Evolutionary conservation across 805 yeast species (phyloP).

Genomic region (Wickerhamia fluorescens): DNA sequence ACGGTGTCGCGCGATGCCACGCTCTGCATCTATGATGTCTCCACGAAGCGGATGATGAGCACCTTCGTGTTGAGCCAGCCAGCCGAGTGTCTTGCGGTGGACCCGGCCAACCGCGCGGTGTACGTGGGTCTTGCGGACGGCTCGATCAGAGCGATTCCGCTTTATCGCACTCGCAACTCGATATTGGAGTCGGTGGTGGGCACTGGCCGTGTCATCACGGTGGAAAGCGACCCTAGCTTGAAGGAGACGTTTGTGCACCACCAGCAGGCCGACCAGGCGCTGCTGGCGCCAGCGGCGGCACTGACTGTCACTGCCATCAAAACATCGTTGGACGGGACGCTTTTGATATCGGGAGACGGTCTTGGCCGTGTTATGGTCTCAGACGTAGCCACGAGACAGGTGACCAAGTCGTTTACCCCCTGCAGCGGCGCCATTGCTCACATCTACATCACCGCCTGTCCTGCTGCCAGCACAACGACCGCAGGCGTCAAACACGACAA

Average conservation of each 20-base stretch:
- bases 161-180: slow-evolving; percentile 34
- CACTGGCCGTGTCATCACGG: slow-evolving; percentile 41
- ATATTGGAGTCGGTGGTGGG: slow-evolving; percentile 60
- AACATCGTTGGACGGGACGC: slow-evolving; percentile 69
- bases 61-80: slow-evolving; percentile 65
- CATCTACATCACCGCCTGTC: slow-evolving; percentile 16
- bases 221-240: slow-evolving; percentile 45
- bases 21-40: slow-evolving; percentile 59
- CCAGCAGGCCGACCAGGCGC: slow-evolving; percentile 12
- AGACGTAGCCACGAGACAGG: slow-evolving; percentile 67
- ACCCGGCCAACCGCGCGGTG: slow-evolving; percentile 71
- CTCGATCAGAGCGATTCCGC: slow-evolving; percentile 45
- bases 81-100: slow-evolving; percentile 53
- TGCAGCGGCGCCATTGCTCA: slow-evolving; percentile 30
- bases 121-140: slow-evolving; percentile 70
- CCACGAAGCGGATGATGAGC: slow-evolving; percentile 41
- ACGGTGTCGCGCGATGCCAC: slow-evolving; percentile 73
- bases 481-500: slow-evolving; percentile 19
- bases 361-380: slow-evolving; percentile 60
- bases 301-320: slow-evolving; percentile 45
- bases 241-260: slow-evolving; percentile 49
- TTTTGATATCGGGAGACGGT: slow-evolving; percentile 64
- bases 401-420: slow-evolving; percentile 47
- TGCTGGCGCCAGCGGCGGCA: slow-evolving; percentile 4
- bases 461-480: slow-evolving; percentile 11